Conservation (phyloP, 2,329 filamentous ascomycete species). For the Phialophora macrospora region DNA sequence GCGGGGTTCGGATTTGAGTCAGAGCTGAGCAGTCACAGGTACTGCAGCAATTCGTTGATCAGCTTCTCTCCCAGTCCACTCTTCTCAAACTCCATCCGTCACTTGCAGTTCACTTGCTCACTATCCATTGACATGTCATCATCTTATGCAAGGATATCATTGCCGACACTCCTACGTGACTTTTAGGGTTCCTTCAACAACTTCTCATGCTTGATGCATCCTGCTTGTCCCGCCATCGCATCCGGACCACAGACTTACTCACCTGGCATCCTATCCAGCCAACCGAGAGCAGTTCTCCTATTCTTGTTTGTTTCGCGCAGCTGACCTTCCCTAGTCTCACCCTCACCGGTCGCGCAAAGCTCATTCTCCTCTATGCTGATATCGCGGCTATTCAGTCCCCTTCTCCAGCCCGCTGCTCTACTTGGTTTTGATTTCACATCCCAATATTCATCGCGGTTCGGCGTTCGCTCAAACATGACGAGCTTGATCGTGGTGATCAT, state of each 20-base stretch:
- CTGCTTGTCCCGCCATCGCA: conserved; percentile 18
- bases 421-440: not conserved
- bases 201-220: conserved; percentile 14
- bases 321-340: conserved; percentile 21
- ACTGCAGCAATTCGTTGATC: conserved; percentile 26
- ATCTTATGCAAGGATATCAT: conserved; percentile 28
- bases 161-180: conserved; percentile 19
- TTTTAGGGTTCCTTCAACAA: conserved; percentile 2
- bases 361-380: conserved; percentile 1
- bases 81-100: conserved; percentile 22
- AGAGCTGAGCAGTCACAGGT: conserved; percentile 10
- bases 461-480: not conserved
- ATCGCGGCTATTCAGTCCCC: not conserved
- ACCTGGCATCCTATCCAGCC: not conserved
- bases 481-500: not conserved
- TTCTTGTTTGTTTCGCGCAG: conserved; percentile 5
- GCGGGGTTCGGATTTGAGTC: conserved; percentile 23
- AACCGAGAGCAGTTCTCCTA: no score
- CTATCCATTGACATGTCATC: conserved; percentile 20
- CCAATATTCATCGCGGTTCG: not conserved
- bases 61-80: conserved; percentile 21
- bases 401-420: not conserved
- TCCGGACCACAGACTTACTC: conserved; percentile 1
- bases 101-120: conserved; percentile 19
- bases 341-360: conserved; percentile 7